Percentiles rank a stretch among this genome's conserved stretches.
Conservation (phyloP, 176 grass and related monocot genomes). For the Raddia guianensis region DNA sequence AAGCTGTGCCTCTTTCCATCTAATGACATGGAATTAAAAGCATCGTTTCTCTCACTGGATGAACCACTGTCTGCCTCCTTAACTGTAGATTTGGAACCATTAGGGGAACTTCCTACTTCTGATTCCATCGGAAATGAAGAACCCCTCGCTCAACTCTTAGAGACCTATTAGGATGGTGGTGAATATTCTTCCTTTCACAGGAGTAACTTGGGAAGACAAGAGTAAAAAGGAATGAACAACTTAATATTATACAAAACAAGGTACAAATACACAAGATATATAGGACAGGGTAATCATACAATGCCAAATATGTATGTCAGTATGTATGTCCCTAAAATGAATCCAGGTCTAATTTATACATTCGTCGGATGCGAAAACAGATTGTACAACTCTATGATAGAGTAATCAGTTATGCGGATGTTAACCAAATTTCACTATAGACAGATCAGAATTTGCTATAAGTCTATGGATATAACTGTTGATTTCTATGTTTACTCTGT, state of each 20-base stretch:
- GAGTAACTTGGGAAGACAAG: neutral
- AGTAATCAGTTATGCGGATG: neutral
- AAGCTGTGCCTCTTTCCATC: constrained; percentile 18
- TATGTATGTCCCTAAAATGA: neutral
- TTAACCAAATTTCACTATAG: neutral
- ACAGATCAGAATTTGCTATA: neutral
- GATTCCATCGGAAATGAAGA: constrained; percentile 21
- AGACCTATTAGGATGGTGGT: constrained; percentile 21
- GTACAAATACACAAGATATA: neutral
- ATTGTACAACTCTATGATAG: neutral
- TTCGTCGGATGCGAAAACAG: neutral
- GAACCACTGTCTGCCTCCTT: neutral
- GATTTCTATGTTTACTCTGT: neutral
- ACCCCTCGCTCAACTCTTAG: constrained; percentile 13
- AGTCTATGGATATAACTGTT: neutral
- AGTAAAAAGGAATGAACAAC: neutral
- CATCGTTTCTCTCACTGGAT: constrained; percentile 18
- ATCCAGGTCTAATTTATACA: constrained; percentile 20
- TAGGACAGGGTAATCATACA: neutral
- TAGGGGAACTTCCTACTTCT: neutral
- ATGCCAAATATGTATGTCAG: neutral
- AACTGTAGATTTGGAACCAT: constrained; percentile 30
- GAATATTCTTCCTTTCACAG: constrained; percentile 21
- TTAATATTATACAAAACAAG: constrained; percentile 11
- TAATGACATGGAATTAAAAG: constrained; percentile 7